Evolutionary conservation across 257 asterid species (phyloP), one percentile per base, ranked within the genome.

Genomic region (Plantago ovata): DNA sequence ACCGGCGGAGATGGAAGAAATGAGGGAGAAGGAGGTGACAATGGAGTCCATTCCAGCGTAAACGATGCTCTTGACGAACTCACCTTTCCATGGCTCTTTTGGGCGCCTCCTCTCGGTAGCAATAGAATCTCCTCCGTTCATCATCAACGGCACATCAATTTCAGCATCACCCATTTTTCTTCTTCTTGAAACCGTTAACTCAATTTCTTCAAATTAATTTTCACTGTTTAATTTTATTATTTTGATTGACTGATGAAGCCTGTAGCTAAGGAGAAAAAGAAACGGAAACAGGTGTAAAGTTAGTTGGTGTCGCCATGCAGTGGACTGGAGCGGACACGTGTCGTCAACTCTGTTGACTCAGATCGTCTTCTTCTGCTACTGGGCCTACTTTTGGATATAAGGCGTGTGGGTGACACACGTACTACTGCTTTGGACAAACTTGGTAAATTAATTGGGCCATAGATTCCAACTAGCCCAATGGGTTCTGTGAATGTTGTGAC

Each of bases 1-100:
- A 68, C 93, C 94, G 56, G 87, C 89, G 41, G 94, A 86, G 76
- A 86, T 86, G 72, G 93, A 86, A 23, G 95, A 83, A 43, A 83
- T 84, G 70, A 86, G 94, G 15, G 94, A 75, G 40, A 84, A 84
- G 3, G 84, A 81, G 12, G 94, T 86, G 36, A 86, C 62, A 41
- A 86, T 86, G 49, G 90, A 78, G 40, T 86, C 89, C 13, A 86
- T 74, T 13, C 95, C 95, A 0, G 84, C 88, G 52, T 84, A 81
- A 20, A 84, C 84, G 44, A 84, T 71, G 76, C 90, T 80, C 86
- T 78, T 86, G 39, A 74, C 94, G 3, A 74, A 71, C 32, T 79
- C 90, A 18, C 83, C 83, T 69, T 78, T 81, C 95, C 94, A 81
- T 12, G 90, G 79, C 66, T 69, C 90, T 71, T 78, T 84, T 0